Conservation (phyloP, 2,329 filamentous ascomycete species). For the Catunica adiposa region DNA sequence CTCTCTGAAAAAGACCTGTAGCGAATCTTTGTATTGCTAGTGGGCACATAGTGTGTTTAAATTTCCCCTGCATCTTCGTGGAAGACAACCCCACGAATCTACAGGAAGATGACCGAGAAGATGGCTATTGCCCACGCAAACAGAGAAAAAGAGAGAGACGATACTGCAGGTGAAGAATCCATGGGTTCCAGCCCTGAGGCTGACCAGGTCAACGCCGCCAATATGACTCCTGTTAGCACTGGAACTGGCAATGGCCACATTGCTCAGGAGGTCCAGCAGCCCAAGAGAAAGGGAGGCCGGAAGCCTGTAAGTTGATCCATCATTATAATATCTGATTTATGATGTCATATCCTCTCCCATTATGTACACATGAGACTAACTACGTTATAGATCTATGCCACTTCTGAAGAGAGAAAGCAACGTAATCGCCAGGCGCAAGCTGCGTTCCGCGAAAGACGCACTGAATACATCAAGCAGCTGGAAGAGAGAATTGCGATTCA, state of each 20-base stretch:
- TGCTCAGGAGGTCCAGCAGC: slow-evolving; percentile 42
- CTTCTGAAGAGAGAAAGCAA: slow-evolving; percentile 95
- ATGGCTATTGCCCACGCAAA: slow-evolving; percentile 51
- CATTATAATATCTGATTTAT: slow-evolving; percentile 6
- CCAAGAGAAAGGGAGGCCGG: slow-evolving; percentile 92
- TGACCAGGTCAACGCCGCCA: slow-evolving; percentile 26
- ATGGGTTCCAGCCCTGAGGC: slow-evolving; percentile 43
- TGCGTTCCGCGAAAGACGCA: slow-evolving; percentile 87
- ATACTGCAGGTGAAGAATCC: slow-evolving; percentile 47
- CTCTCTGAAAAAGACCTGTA: neutral
- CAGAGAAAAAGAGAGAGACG: slow-evolving; percentile 33
- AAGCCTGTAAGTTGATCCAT: slow-evolving; percentile 58
- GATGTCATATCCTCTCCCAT: neutral
- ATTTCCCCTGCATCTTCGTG: neutral
- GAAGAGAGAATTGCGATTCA: slow-evolving; percentile 95
- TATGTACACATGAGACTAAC: slow-evolving; percentile 4
- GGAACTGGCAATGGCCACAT: slow-evolving; percentile 19
- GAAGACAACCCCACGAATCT: slow-evolving; percentile 14
- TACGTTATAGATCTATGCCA: slow-evolving; percentile 71
- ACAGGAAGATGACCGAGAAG: slow-evolving; percentile 45
- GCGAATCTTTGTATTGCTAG: slow-evolving; percentile 3
- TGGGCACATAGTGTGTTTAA: neutral
- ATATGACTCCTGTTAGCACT: slow-evolving; percentile 4
- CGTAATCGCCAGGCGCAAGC: slow-evolving; percentile 94
- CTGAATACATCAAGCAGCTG: slow-evolving; percentile 98